Base-by-base conservation (phyloP, 2,329 filamentous ascomycete genomes). In the Lachnellula willkommii region DNA sequence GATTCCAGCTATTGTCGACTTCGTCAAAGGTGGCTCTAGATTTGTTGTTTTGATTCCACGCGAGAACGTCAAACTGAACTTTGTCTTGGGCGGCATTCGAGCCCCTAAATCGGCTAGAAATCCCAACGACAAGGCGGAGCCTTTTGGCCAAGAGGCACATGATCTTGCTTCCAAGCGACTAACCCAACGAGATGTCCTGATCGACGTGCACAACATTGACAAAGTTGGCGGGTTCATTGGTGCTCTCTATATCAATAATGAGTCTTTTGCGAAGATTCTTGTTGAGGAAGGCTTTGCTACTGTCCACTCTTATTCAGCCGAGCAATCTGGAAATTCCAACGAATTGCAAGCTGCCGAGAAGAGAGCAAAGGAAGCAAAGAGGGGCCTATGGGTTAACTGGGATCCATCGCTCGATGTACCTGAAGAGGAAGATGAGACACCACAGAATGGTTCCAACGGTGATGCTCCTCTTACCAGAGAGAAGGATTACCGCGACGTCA, bases 221-320 rank as follows among this genome's bases (percentile, higher is more conserved):
- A 97, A 96, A 79, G 87, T 94, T 26, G 94, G 94, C 66, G 94
- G 94, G 39, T 99, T 99, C 77, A 97, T 99, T 64, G 94, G 94
- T 54, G 89, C 90, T 14, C 79, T 99, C 24, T 96, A 91, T 72
- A 83, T 99, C 71, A 93, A 91, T 77, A 89, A 92, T 52, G 93
- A 97, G 74, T 97, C 89, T 76, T 95, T 99, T 69, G 90, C 92
- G 67, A 96, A 96, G 78, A 73, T 90, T 2, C 81, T 99, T 1
- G 84, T 99, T 1, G 94, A 97, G 73, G 94, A 99, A 74, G 94
- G 94, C 59, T 80, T 96, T 32, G 93, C 94, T 15, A 87, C 87
- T 20, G 93, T 99, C 15, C 93, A 97, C 71, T 85, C 87, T 55
- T 97, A 96, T 76, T 96, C 93, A 24, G 94, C 94, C 0, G 93